Conservation (phyloP, 805 yeast genomes). For the Soucietia sequanensis region DNA sequence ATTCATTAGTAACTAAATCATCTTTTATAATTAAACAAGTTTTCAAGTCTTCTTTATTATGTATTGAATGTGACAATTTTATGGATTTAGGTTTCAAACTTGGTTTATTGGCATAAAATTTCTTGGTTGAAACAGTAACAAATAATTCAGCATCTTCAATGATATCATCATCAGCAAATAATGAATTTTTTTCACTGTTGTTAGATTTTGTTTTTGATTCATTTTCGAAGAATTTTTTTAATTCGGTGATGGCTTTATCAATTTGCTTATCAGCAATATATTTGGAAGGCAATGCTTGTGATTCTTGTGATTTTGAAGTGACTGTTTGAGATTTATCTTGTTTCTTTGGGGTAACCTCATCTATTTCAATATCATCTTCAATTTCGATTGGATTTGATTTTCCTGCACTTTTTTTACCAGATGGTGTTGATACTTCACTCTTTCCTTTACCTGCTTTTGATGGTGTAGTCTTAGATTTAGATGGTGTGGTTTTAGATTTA, state of each 20-base stretch:
- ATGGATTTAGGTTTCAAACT: constrained; percentile 56
- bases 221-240: constrained; percentile 54
- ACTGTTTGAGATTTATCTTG: constrained; percentile 3
- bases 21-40: constrained; percentile 74
- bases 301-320: constrained; percentile 1
- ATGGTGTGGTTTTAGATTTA: no score
- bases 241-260: constrained; percentile 59
- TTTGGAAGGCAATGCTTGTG: neutral
- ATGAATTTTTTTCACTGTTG: constrained; percentile 36
- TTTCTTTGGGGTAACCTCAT: constrained; percentile 4
- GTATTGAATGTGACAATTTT: constrained; percentile 46
- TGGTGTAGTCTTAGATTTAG: no score
- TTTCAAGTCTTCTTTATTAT: constrained; percentile 38
- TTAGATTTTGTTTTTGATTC: constrained; percentile 23
- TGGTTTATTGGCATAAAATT: constrained; percentile 58
- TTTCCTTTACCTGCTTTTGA: no score
- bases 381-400: no score
- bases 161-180: constrained; percentile 52
- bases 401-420: constrained; percentile 5
- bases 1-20: constrained; percentile 42
- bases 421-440: no score
- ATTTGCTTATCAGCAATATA: constrained; percentile 1
- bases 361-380: constrained; percentile 2
- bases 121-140: constrained; percentile 63
- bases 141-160: constrained; percentile 55